Conservation (phyloP, 2,329 filamentous ascomycete species). For the Erysiphe pulchra region DNA sequence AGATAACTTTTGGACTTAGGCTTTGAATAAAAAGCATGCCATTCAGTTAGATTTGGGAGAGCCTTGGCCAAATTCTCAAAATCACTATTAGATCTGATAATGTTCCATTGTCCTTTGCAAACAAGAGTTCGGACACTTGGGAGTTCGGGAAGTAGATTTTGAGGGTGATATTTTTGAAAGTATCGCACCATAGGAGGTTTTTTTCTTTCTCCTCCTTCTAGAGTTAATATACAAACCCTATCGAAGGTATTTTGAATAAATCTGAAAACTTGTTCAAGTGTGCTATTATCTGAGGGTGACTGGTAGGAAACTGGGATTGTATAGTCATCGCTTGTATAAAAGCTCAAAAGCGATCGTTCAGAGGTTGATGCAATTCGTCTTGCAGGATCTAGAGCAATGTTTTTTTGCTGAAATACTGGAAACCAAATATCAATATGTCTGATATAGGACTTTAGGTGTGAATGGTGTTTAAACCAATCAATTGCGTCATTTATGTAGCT, state of each 20-base stretch:
- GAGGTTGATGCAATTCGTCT: background rate
- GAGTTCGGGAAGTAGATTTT: conserved; percentile 9
- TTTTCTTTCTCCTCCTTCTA: conserved; percentile 54
- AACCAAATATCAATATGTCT: conserved; percentile 58
- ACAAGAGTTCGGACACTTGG: conserved; percentile 37
- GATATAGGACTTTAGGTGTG: conserved; percentile 35
- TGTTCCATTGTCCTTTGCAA: conserved; percentile 54
- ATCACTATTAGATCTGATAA: conserved; percentile 37
- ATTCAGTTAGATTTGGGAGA: conserved; percentile 34
- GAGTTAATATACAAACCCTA: conserved; percentile 36
- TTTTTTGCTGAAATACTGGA: conserved; percentile 31
- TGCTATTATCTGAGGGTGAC: conserved; percentile 37
- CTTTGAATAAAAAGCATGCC: conserved; percentile 32
- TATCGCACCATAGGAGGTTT: conserved; percentile 43
- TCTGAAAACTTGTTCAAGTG: conserved; percentile 41
- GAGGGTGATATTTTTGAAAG: conserved; percentile 14
- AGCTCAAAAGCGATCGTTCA: background rate
- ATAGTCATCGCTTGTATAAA: too few relatives aligned
- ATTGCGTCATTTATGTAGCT: conserved; percentile 33
- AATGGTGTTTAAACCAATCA: conserved; percentile 30
- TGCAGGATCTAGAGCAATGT: background rate
- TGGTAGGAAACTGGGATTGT: conserved; percentile 29
- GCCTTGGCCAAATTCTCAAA: conserved; percentile 35
- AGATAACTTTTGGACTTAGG: conserved; percentile 50
- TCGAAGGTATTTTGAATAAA: conserved; percentile 31